Evolutionary conservation across 2,329 filamentous ascomycete species (phyloP).

Genomic region (Sarocladiaceae sp.): DNA sequence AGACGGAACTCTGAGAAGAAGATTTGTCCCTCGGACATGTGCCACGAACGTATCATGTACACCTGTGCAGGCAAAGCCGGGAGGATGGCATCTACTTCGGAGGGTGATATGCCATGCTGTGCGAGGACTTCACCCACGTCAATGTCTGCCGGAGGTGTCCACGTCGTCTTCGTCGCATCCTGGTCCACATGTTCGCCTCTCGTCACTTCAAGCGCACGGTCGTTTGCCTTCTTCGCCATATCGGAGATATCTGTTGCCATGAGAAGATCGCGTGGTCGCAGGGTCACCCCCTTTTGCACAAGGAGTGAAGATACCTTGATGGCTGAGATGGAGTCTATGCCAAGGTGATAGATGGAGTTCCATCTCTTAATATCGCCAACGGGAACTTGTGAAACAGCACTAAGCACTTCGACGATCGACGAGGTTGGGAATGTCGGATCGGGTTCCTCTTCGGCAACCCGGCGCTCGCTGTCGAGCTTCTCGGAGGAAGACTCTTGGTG

Average conservation of each 20-base stretch:
- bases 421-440: constrained; percentile 29
- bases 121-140: constrained; percentile 32
- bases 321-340: constrained; percentile 85
- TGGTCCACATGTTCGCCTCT: background rate
- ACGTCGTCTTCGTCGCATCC: constrained; percentile 12
- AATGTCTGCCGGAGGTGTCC: constrained; percentile 28
- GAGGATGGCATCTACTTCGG: constrained; percentile 49
- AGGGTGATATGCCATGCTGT: constrained; percentile 30
- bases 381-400: constrained; percentile 54
- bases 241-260: constrained; percentile 56
- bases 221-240: constrained; percentile 43
- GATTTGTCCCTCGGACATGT: constrained; percentile 55
- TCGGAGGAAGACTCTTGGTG: too few relatives aligned
- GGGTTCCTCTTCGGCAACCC: background rate
- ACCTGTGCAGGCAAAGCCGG: constrained; percentile 72
- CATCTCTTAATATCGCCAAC: constrained; percentile 49
- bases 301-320: constrained; percentile 75
- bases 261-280: constrained; percentile 68
- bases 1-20: constrained; percentile 66
- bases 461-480: too few relatives aligned
- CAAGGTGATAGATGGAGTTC: constrained; percentile 73
- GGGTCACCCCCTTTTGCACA: constrained; percentile 51
- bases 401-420: constrained; percentile 41
- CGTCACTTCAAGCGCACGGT: background rate
- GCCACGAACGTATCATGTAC: constrained; percentile 76